Conservation (phyloP, 257 asterid genomes). For the Petrea volubilis region DNA sequence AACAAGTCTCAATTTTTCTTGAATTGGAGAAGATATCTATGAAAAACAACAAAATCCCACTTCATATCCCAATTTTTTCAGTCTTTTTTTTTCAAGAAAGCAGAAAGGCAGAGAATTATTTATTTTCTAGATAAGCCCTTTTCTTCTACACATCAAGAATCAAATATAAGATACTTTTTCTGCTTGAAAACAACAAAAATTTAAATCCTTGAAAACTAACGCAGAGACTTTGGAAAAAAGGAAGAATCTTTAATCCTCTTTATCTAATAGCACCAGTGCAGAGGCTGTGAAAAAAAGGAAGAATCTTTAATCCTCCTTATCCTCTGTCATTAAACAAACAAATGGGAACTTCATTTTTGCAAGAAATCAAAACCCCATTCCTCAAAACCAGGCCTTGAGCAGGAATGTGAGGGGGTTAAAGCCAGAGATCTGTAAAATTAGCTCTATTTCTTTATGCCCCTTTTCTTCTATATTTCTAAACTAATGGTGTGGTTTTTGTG, state of each 20-base stretch:
- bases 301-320: constrained; percentile 15
- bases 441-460: constrained; percentile 1
- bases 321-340: constrained; percentile 9
- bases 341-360: not conserved
- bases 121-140: constrained; percentile 6
- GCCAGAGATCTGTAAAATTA: constrained; percentile 39
- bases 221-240: constrained; percentile 14
- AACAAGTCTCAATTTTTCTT: constrained; percentile 6
- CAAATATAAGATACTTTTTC: not conserved
- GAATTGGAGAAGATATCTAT: constrained; percentile 10
- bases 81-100: constrained; percentile 10
- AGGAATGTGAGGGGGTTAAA: constrained; percentile 27
- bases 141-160: constrained; percentile 1
- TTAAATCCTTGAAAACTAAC: constrained; percentile 16
- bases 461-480: not conserved
- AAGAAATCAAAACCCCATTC: constrained; percentile 30
- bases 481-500: constrained; percentile 20
- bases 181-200: not conserved
- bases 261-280: not conserved
- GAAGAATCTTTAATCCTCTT: constrained; percentile 2
- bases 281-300: constrained; percentile 7
- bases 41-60: constrained; percentile 17
- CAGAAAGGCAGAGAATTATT: constrained; percentile 12
- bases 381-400: constrained; percentile 13
- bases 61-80: not conserved